Evolutionary conservation across 768 basidiomycete genomes (phyloP), one percentile per base, ranked within the genome.

Genomic region (Mycena floridula): DNA sequence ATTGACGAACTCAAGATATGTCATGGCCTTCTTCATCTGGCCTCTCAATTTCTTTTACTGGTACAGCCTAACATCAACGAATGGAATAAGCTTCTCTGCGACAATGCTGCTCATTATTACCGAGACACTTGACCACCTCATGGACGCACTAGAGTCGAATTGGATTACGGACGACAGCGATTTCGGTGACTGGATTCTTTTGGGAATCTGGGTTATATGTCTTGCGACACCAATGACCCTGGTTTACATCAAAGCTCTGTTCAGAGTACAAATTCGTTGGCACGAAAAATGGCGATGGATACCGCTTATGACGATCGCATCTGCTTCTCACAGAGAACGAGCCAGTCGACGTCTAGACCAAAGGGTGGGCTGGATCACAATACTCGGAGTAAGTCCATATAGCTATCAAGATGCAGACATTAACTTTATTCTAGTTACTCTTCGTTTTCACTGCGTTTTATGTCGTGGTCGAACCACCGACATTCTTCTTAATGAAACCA

Each of bases 11-110:
- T 16, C 28, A 9, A 32, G 28, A 16, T 9, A 32, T 32, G 16
- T 32, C 28, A 9, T 16, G 11, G 16, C 9, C 28, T 9, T 16
- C 11, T 9, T 32, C 28, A 32, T 32, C 28, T 32, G 11, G 12
- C 6, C 16, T 30, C 39, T 46, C 25, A 40, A 40, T 24, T 23
- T 30, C 8, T 22, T 46, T 5, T 46, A 46, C 40, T 46, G 45
- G 45, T 46, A 46, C 24, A 46, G 39, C 7, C 23, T 38, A 25
- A 41, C 16, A 28, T 22, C 13, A 3, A 41, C 45, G 4, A 25
- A 25, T 16, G 37, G 37, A 15, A 46, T 46, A 20, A 42, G 39
- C 18, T 25, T 25, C 5, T 24, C 28, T 4, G 45, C 39, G 20
- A 46, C 45, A 15, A 20, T 46, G 18, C 28, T 46, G n/a, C 38